Percentiles rank a stretch among this genome's conserved stretches.
phyloP scores from a whole-genome alignment of 768 basidiomycete species.

The Suillus brevipes region DNA sequence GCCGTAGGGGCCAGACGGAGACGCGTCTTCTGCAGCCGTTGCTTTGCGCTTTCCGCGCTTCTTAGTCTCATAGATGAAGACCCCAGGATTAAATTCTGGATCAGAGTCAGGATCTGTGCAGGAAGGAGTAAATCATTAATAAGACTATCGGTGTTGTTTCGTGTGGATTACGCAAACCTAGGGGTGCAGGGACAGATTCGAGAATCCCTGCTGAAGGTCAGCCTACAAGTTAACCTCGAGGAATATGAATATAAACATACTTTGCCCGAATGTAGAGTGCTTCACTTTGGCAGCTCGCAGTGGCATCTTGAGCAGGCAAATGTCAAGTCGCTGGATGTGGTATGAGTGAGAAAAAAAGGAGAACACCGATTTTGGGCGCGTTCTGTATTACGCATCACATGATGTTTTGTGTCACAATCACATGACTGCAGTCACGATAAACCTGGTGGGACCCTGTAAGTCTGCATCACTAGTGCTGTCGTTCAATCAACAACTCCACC shows the following conservation, averaged over 20 bases:
- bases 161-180: constrained; percentile 25
- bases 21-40: constrained; percentile 17
- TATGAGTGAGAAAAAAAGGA: background rate
- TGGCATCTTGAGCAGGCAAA: constrained; percentile 21
- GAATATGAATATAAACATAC: constrained; percentile 10
- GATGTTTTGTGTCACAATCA: background rate
- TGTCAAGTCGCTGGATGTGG: constrained; percentile 2
- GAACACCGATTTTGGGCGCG: constrained; percentile 5
- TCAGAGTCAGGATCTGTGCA: constrained; percentile 32
- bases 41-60: constrained; percentile 20
- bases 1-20: constrained; percentile 7
- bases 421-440: background rate
- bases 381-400: background rate
- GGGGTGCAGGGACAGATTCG: constrained; percentile 36
- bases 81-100: constrained; percentile 34
- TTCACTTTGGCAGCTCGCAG: constrained; percentile 16
- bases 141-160: background rate
- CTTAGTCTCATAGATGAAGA: constrained; percentile 31
- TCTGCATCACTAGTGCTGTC: background rate
- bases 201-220: constrained; percentile 19
- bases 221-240: background rate
- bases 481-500: background rate
- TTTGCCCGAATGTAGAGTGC: constrained; percentile 20
- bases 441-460: background rate
- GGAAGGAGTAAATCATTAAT: background rate